Base-by-base conservation (phyloP, 176 grass and related monocot genomes). In the Eleusine indica region DNA sequence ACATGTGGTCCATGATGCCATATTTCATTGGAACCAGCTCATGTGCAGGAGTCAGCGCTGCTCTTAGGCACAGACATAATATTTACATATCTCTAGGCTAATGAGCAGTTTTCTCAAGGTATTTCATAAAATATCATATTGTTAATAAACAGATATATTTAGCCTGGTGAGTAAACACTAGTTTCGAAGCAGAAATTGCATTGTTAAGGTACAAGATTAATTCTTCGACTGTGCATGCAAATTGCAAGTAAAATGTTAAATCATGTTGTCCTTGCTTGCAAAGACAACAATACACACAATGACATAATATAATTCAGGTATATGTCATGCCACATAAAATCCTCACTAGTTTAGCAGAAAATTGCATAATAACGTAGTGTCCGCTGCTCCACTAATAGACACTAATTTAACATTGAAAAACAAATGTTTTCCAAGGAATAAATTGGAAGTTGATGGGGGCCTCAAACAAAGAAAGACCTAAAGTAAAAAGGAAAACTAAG, bases 11-110 rank as follows among this genome's bases (percentile, higher is more conserved):
- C 25, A 73, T 51, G 44, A 5, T 18, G 22, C 8, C 44, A 72
- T 48, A 72, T 17, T 51, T 29, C 30, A 25, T 32, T 51, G 46
- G 44, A 73, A 13, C 19, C 6, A 73, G 22, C 47, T 52, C 71
- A 74, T 51, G 44, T 17, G 49, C n/a, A 16, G 42, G 22, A 48
- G 2, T 29, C n/a, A 29, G n/a, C 43, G 28, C 30, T 51, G 15
- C 71, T 74, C 71, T 19, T 74, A 74, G 15, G 47, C 29, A 37
- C 22, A 74, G 12, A 14, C 47, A 74, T 74, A 74, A 66, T 17
- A 37, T 71, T 48, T 48, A 44, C 44, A 73, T 49, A 73, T 73
- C 22, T 46, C 68, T 46, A 71, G 8, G 68, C 19, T 30, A 71
- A 48, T 29, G 11, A 47, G 9, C 9, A 6, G 19, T 71, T 71